phyloP scores from a whole-genome alignment of 2,329 filamentous ascomycete genomes.

The Alternaria viburni region DNA sequence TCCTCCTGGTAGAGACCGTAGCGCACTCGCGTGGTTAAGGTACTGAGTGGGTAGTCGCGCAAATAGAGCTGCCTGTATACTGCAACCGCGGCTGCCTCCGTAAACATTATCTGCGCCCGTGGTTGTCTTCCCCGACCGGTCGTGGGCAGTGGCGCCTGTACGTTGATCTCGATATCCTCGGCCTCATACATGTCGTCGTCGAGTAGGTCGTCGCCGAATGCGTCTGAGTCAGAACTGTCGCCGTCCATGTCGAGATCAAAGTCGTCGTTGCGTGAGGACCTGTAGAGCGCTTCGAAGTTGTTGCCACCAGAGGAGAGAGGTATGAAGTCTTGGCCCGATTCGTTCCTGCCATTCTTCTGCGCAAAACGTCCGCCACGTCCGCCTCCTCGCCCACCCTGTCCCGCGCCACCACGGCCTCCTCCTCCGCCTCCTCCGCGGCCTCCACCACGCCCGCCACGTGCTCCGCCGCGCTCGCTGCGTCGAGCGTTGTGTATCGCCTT shows the following conservation, averaged over 20 bases:
- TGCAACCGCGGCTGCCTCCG: constrained; percentile 19
- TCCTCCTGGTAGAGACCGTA: constrained; percentile 19
- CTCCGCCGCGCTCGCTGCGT: constrained; percentile 8
- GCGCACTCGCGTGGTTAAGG: constrained; percentile 10
- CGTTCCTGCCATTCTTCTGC: constrained; percentile 3
- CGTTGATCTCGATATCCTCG: constrained; percentile 32
- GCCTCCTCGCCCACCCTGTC: constrained; percentile 1
- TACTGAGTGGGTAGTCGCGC: constrained; percentile 23
- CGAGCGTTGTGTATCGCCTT: constrained; percentile 28
- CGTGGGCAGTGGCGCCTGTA: constrained; percentile 15
- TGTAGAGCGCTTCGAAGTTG: constrained; percentile 23
- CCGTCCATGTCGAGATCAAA: constrained; percentile 19
- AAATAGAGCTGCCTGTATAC: constrained; percentile 22
- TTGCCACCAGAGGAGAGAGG: constrained; percentile 19
- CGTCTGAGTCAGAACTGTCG: constrained; percentile 3
- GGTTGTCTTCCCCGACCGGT: neutral
- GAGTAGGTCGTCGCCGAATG: constrained; percentile 11
- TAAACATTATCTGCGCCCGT: constrained; percentile 28
- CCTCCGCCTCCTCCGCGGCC: neutral
- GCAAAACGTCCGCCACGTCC: constrained; percentile 13
- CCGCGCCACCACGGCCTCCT: neutral
- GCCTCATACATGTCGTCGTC: constrained; percentile 21
- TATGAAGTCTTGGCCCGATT: constrained; percentile 17
- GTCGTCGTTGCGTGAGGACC: constrained; percentile 16
- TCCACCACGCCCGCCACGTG: neutral